Percentiles rank a stretch among this genome's conserved stretches.
phyloP scores from a whole-genome alignment of 2,329 filamentous ascomycete species.

The Alternaria sp. region DNA sequence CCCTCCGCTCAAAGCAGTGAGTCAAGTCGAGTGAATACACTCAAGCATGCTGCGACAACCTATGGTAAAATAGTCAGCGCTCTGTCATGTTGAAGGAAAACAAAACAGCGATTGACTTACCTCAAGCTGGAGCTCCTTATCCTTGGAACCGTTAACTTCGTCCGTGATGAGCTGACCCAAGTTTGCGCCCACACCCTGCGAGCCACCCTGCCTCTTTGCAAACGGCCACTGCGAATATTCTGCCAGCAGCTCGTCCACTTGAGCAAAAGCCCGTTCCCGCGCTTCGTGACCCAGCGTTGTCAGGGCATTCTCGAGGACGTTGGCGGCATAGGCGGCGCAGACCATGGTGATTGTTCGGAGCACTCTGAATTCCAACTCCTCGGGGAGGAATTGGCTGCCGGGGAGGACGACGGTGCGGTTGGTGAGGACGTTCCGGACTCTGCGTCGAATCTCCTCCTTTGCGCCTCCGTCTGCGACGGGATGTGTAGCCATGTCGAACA shows the following conservation, averaged over 20 bases:
- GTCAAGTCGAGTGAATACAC: conserved; percentile 96
- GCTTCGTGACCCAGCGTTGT: conserved; percentile 93
- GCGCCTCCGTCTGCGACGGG: conserved; percentile 94
- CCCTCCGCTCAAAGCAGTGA: conserved; percentile 74
- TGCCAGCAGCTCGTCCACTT: conserved; percentile 93
- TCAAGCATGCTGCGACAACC: conserved; percentile 92
- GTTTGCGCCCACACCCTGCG: conserved; percentile 89
- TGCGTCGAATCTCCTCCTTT: conserved; percentile 94
- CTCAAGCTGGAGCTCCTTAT: conserved; percentile 95
- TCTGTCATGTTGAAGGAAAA: background rate
- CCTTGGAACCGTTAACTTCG: conserved; percentile 84
- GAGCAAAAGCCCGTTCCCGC: conserved; percentile 90
- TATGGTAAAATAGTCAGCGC: conserved; percentile 43
- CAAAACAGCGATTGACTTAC: conserved; percentile 59
- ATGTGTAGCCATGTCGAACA: conserved; percentile 99
- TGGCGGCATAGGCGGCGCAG: conserved; percentile 96
- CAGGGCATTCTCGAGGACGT: conserved; percentile 97
- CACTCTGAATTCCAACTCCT: conserved; percentile 93
- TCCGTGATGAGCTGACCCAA: conserved; percentile 85
- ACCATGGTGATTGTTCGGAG: conserved; percentile 93
- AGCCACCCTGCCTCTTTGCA: conserved; percentile 76
- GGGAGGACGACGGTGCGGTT: conserved; percentile 92
- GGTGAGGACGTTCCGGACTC: conserved; percentile 90
- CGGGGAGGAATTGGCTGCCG: conserved; percentile 85
- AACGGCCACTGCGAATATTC: conserved; percentile 99